Conservation (phyloP, 2,329 filamentous ascomycete genomes). For the Beauveria australis region DNA sequence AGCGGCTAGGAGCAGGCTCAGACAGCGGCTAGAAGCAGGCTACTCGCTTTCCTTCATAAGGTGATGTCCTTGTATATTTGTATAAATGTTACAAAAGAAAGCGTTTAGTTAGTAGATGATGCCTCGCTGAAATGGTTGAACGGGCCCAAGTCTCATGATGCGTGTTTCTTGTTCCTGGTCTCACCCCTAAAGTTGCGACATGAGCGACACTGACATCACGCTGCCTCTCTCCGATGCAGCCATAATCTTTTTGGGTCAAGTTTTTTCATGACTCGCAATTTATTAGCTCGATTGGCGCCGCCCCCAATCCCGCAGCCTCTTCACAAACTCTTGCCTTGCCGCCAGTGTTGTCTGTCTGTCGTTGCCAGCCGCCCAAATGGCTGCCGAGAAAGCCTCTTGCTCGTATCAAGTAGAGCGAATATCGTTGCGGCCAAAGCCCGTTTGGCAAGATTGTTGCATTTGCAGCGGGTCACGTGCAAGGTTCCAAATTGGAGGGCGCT, state of each 20-base stretch:
- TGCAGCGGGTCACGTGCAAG: not conserved
- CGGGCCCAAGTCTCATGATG: too few species aligned
- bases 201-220: too few species aligned
- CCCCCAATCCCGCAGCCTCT: not conserved
- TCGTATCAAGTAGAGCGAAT: not conserved
- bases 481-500: not conserved
- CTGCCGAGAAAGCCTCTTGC: not conserved
- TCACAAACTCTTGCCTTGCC: too few species aligned
- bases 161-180: too few species aligned
- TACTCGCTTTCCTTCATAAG: fast-evolving
- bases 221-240: not conserved
- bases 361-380: not conserved
- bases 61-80: not conserved
- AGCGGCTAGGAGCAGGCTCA: too few species aligned
- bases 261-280: not conserved
- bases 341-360: not conserved
- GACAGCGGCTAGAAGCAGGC: too few species aligned
- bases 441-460: not conserved
- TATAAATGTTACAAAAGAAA: too few species aligned
- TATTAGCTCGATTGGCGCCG: not conserved
- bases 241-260: not conserved
- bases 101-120: too few species aligned
- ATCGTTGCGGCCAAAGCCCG: too few species aligned
- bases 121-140: too few species aligned
- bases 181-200: too few species aligned